Conservation (phyloP, 495 filamentous ascomycete genomes). For the Alectoria sarmentosa region DNA sequence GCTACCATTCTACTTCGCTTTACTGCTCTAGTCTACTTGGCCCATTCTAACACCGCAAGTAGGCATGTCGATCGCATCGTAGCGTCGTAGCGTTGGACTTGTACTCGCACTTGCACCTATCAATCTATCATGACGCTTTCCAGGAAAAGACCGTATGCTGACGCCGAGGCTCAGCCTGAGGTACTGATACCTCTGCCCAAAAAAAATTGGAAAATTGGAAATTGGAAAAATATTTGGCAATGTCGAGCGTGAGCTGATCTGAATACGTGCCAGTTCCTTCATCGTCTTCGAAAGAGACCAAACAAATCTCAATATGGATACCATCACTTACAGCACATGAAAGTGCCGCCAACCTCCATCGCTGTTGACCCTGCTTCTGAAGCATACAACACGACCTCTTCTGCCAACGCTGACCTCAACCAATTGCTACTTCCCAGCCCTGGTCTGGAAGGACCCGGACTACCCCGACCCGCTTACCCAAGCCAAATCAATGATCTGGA, state of each 20-base stretch:
- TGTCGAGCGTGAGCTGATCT: background rate
- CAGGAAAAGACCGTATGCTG: slow-evolving; percentile 8
- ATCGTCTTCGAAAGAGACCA: background rate
- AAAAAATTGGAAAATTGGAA: background rate
- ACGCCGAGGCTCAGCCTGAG: slow-evolving; percentile 14
- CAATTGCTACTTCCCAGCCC: background rate
- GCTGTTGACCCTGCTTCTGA: slow-evolving; percentile 3
- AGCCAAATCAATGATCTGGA: background rate
- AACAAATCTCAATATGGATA: background rate
- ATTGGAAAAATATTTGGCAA: background rate
- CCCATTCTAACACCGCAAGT: background rate
- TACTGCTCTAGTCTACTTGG: background rate
- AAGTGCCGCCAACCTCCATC: background rate
- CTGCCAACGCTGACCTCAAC: background rate
- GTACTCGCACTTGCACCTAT: too few relatives aligned
- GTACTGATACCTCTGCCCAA: background rate
- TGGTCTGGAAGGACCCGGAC: background rate
- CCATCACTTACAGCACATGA: background rate
- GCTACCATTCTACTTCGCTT: background rate
- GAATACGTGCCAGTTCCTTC: background rate
- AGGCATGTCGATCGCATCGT: background rate
- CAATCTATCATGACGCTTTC: slow-evolving; percentile 6
- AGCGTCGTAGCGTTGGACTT: too few relatives aligned
- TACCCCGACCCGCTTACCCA: slow-evolving; percentile 1
- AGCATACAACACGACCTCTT: background rate